Evolutionary conservation across 1,284 basidiomycete genomes (phyloP).

Genomic region (Porogramme epimiltina): DNA sequence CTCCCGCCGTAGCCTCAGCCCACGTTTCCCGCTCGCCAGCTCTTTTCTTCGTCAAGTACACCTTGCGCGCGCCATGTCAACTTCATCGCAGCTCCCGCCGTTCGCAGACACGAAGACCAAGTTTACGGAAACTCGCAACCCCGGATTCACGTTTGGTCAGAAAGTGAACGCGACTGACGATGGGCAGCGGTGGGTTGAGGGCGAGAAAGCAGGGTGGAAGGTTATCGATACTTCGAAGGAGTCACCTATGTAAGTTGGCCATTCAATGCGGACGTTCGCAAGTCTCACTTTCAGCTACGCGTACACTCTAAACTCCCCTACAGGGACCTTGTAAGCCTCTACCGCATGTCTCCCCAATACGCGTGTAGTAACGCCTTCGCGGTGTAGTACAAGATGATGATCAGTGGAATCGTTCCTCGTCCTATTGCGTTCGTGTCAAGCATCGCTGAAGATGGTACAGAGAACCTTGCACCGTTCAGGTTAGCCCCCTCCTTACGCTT

Average conservation of each 20-base stretch:
- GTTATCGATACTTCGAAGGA: slow-evolving; percentile 51
- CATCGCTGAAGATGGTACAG: slow-evolving; percentile 51
- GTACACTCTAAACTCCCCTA: too few relatives aligned
- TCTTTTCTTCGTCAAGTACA: too few relatives aligned
- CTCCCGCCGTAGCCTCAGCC: too few relatives aligned
- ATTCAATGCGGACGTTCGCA: too few relatives aligned
- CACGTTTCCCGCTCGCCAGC: too few relatives aligned
- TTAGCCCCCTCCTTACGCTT: slow-evolving; percentile 23
- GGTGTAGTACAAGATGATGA: slow-evolving; percentile 48
- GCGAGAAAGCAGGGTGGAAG: slow-evolving; percentile 56
- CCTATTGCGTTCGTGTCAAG: slow-evolving; percentile 79
- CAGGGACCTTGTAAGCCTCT: too few relatives aligned
- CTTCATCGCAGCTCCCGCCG: too few relatives aligned
- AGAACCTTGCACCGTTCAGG: slow-evolving; percentile 74
- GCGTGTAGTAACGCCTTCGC: too few relatives aligned
- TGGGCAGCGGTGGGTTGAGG: slow-evolving; percentile 53
- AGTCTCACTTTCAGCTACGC: too few relatives aligned
- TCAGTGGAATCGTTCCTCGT: slow-evolving; percentile 68
- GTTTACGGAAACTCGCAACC: slow-evolving; percentile 55
- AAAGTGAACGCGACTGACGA: slow-evolving; percentile 47
- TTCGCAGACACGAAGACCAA: slow-evolving; percentile 21
- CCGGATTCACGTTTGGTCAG: slow-evolving; percentile 59
- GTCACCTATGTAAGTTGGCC: not conserved
- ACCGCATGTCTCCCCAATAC: too few relatives aligned
- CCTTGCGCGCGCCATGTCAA: too few relatives aligned